phyloP scores from a whole-genome alignment of 192 early-diverging fungal species.

The Linnemannia hyalina region DNA sequence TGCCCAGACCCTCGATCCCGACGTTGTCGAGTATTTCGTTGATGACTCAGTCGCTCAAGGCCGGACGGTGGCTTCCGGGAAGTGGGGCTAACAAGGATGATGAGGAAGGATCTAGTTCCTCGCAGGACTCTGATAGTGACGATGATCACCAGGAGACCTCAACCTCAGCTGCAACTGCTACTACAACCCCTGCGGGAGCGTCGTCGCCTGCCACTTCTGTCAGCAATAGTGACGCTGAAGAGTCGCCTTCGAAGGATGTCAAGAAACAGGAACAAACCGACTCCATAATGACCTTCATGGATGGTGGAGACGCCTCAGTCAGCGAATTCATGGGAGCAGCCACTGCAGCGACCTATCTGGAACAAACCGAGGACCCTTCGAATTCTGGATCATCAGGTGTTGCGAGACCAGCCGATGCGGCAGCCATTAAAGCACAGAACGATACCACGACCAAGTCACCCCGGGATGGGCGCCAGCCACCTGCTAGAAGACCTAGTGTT shows the following conservation, averaged over 20 bases:
- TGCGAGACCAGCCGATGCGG: neutral
- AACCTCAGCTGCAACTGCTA: neutral
- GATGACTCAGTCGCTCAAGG: constrained; percentile 49
- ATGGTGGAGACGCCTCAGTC: constrained; percentile 25
- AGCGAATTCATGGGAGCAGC: constrained; percentile 35
- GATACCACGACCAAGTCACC: constrained; percentile 22
- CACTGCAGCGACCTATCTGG: constrained; percentile 35
- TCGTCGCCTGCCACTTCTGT: neutral
- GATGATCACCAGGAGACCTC: neutral
- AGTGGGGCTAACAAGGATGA: neutral
- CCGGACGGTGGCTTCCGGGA: constrained; percentile 42
- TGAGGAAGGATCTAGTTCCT: neutral
- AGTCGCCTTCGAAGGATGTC: neutral
- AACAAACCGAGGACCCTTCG: neutral
- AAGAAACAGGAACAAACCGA: neutral
- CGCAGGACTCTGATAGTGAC: neutral
- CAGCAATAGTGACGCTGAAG: neutral
- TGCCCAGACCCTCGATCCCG: constrained; percentile 47
- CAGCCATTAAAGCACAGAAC: neutral
- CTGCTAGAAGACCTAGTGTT: constrained; percentile 19
- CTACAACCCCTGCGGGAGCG: neutral
- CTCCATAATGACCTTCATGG: neutral
- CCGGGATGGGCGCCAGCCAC: neutral
- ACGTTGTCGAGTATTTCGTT: constrained; percentile 31
- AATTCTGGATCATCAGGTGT: neutral